These are phyloP conservation scores for Coniella lustricola DNA, from an alignment of 2,329 filamentous ascomycete species.

Conservation along the genomic window DNA sequence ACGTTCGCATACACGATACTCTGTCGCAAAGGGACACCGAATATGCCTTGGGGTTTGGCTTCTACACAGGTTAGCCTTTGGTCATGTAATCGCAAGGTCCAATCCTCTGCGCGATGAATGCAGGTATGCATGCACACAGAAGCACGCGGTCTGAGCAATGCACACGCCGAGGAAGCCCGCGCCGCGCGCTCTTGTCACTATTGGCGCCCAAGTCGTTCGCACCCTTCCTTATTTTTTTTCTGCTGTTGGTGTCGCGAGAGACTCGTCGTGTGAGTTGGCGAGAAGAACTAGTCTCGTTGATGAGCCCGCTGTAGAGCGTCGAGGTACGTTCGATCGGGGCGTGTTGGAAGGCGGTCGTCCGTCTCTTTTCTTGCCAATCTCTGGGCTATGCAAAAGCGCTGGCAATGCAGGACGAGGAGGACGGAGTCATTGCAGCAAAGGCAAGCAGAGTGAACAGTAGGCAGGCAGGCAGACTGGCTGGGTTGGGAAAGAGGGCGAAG, in stretches of 20 bases:
- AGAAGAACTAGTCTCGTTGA: too few species aligned
- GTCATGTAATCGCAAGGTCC: not conserved
- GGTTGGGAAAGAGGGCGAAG: not conserved
- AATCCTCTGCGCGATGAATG: not conserved
- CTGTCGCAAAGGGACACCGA: slow-evolving; percentile 84
- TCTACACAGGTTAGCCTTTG: slow-evolving; percentile 30
- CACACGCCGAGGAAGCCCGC: not conserved
- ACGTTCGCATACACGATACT: slow-evolving; percentile 98
- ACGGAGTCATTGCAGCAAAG: not conserved
- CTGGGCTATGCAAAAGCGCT: too few species aligned
- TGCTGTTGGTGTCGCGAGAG: too few species aligned
- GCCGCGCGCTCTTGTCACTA: too few species aligned
- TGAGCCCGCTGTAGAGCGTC: too few species aligned
- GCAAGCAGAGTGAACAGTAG: too few species aligned
- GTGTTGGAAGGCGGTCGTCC: too few species aligned
- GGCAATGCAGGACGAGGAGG: not conserved
- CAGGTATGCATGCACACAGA: not conserved
- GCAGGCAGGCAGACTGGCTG: too few species aligned
- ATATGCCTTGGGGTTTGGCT: slow-evolving; percentile 65
- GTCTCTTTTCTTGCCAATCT: too few species aligned
- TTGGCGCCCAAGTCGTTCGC: not conserved
- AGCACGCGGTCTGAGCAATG: not conserved
- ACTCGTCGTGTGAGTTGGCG: too few species aligned
- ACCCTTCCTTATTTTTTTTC: too few species aligned
- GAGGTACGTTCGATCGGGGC: too few species aligned